Evolutionary conservation across 139 green algal species (phyloP).

Genomic region (Chlorella vulgaris): DNA sequence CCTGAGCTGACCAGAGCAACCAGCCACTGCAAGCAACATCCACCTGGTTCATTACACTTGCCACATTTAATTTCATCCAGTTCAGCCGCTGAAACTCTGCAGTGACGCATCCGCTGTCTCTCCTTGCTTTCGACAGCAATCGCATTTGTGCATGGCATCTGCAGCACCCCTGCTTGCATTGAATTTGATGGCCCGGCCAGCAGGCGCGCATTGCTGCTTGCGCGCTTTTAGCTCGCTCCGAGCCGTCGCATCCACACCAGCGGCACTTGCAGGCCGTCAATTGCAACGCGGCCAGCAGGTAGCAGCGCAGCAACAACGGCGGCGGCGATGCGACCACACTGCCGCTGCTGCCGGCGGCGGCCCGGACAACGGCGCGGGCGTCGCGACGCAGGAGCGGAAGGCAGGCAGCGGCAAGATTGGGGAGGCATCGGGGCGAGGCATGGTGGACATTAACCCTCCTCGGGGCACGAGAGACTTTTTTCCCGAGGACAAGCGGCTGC

Average conservation of each 20-base stretch:
- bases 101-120: not conserved
- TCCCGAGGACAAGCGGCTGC: slow-evolving; percentile 93
- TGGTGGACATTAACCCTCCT: slow-evolving; percentile 68
- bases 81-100: not conserved
- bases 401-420: slow-evolving; percentile 22
- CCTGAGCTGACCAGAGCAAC: too few relatives aligned
- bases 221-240: slow-evolving; percentile 14
- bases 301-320: slow-evolving; percentile 2
- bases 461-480: slow-evolving; percentile 92
- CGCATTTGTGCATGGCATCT: not conserved
- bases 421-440: slow-evolving; percentile 11
- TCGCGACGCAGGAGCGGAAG: slow-evolving; percentile 43
- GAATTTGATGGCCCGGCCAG: too few relatives aligned
- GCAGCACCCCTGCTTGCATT: not conserved
- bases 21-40: too few relatives aligned
- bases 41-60: too few relatives aligned
- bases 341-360: not conserved
- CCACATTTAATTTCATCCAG: too few relatives aligned
- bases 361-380: not conserved
- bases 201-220: too few relatives aligned
- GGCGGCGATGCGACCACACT: not conserved
- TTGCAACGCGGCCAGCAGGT: not conserved
- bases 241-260: not conserved
- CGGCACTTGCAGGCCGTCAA: not conserved
- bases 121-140: not conserved